Evolutionary conservation across 2,329 filamentous ascomycete species (phyloP).

Genomic region (Periconia macrospinosa): DNA sequence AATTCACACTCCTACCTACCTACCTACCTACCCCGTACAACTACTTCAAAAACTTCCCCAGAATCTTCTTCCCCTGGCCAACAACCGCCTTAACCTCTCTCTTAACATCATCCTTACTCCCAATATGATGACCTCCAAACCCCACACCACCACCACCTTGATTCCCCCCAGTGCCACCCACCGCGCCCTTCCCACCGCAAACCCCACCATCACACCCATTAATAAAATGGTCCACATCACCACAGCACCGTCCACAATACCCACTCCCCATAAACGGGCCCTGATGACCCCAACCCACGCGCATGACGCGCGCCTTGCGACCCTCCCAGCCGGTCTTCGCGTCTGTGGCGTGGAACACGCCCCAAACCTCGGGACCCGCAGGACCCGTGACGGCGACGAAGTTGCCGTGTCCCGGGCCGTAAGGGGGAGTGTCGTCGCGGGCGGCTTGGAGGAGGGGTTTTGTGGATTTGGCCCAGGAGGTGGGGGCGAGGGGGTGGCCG

Average conservation of each 20-base stretch:
- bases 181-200: constrained; percentile 28
- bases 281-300: constrained; percentile 40
- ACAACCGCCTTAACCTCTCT: constrained; percentile 25
- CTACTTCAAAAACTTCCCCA: constrained; percentile 33
- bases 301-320: constrained; percentile 48
- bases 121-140: neutral
- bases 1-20: no score
- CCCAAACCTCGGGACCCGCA: constrained; percentile 44
- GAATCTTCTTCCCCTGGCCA: constrained; percentile 24
- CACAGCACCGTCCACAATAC: constrained; percentile 41
- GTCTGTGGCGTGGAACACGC: constrained; percentile 52
- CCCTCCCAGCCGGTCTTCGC: constrained; percentile 49
- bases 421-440: constrained; percentile 42
- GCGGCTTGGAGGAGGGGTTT: constrained; percentile 43
- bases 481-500: constrained; percentile 43
- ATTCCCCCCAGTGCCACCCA: constrained; percentile 22
- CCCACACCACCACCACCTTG: constrained; percentile 7
- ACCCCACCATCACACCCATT: constrained; percentile 29
- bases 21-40: neutral
- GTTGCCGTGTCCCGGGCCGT: constrained; percentile 51
- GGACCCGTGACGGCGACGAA: constrained; percentile 44
- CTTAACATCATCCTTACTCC: constrained; percentile 12
- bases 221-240: constrained; percentile 34
- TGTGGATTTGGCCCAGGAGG: constrained; percentile 44
- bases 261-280: constrained; percentile 48